phyloP scores from a whole-genome alignment of 1,284 basidiomycete genomes.

The Meripilus lineatus region DNA sequence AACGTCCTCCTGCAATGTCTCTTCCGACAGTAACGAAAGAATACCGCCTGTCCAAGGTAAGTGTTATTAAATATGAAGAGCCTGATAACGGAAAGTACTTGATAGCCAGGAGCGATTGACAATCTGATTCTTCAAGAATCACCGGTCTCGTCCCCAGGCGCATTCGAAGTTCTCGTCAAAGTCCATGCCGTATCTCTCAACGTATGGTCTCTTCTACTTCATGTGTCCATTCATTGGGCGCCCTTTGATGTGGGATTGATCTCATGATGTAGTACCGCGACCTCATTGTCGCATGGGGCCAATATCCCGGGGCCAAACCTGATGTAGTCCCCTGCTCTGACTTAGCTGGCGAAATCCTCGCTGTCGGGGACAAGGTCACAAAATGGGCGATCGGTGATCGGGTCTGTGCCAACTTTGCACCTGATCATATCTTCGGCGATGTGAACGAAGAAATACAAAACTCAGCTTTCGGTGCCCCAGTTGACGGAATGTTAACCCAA shows the following conservation, averaged over 20 bases:
- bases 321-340: conserved; percentile 54
- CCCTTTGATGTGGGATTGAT: not conserved
- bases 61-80: too few species aligned
- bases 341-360: conserved; percentile 55
- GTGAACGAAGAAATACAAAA: conserved; percentile 16
- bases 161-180: conserved; percentile 43
- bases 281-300: conserved; percentile 31
- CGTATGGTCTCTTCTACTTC: conserved; percentile 8
- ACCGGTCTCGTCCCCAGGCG: conserved; percentile 28
- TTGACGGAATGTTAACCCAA: conserved; percentile 52
- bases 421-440: conserved; percentile 18
- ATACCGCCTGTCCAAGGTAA: conserved; percentile 4
- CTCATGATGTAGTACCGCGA: conserved; percentile 35
- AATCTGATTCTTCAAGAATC: conserved; percentile 30
- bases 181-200: conserved; percentile 49
- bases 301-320: conserved; percentile 27
- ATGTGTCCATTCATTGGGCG: too few species aligned
- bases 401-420: conserved; percentile 32
- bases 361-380: conserved; percentile 46
- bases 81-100: too few species aligned
- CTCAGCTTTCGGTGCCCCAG: conserved; percentile 41
- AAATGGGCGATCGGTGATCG: conserved; percentile 43
- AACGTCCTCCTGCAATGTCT: too few species aligned
- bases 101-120: conserved; percentile 18
- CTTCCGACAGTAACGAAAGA: not conserved